Evolutionary conservation across 345 rosid genomes (phyloP).

Genomic region (Rhizophora mangle): DNA sequence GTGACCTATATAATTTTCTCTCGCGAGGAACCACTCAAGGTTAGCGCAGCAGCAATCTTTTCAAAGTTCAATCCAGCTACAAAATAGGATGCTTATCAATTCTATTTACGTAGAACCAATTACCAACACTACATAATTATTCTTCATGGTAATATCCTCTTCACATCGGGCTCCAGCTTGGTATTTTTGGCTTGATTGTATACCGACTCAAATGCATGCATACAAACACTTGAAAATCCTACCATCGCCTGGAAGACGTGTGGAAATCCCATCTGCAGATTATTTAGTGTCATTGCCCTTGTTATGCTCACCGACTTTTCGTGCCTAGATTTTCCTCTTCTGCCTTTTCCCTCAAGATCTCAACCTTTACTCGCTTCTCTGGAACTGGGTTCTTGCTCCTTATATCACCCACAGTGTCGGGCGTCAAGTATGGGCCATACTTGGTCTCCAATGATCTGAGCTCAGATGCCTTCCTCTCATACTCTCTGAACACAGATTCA

Average conservation of each 20-base stretch:
- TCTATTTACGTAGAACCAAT: conserved; percentile 20
- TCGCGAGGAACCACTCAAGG: not conserved
- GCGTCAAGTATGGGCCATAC: conserved; percentile 58
- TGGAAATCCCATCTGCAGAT: conserved; percentile 92
- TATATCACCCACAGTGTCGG: conserved; percentile 30
- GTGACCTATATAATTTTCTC: conserved; percentile 2
- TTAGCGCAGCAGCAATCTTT: not conserved
- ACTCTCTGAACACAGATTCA: conserved; percentile 57
- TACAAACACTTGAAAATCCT: conserved; percentile 92
- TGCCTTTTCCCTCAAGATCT: conserved; percentile 55
- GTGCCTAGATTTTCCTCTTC: conserved; percentile 80
- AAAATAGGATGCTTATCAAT: conserved; percentile 5
- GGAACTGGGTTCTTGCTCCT: conserved; percentile 54
- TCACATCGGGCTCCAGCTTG: conserved; percentile 45
- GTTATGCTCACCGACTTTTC: conserved; percentile 72
- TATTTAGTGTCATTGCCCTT: conserved; percentile 76
- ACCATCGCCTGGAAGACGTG: conserved; percentile 86
- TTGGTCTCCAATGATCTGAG: conserved; percentile 72
- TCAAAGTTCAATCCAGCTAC: conserved; percentile 8
- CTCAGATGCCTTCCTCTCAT: conserved; percentile 63
- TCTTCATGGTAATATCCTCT: conserved; percentile 45
- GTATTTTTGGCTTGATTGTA: conserved; percentile 62
- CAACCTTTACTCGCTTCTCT: conserved; percentile 65
- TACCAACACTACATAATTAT: not conserved
- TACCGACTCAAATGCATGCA: conserved; percentile 80